Percentiles rank a stretch among this genome's conserved stretches.
Conservation (phyloP, 306 rosid species). For the Fagus crenata region DNA sequence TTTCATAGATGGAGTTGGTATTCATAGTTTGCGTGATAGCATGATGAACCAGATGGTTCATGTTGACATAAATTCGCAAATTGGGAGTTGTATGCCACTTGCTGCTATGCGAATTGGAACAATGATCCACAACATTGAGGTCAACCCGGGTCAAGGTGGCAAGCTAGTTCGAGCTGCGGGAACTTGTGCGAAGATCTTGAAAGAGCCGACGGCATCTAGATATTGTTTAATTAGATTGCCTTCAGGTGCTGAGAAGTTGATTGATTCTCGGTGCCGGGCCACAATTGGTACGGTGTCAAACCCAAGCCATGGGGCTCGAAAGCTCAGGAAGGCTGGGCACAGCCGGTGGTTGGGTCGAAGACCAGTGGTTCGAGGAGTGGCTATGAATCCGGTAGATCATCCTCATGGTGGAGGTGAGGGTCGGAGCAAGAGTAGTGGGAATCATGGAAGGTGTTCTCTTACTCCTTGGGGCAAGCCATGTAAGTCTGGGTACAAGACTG, state of each 20-base stretch:
- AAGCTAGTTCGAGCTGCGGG: slow-evolving; percentile 90
- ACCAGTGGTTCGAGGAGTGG: slow-evolving; percentile 82
- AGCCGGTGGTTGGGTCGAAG: slow-evolving; percentile 77
- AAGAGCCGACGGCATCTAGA: slow-evolving; percentile 54
- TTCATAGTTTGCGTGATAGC: slow-evolving; percentile 43
- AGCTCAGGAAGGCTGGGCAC: slow-evolving; percentile 83
- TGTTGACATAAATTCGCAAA: slow-evolving; percentile 69
- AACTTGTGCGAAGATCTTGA: slow-evolving; percentile 77
- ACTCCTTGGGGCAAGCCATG: slow-evolving; percentile 89
- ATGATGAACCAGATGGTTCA: slow-evolving; percentile 55
- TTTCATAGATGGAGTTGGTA: slow-evolving; percentile 31
- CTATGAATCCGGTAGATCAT: slow-evolving; percentile 86
- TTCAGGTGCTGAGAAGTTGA: slow-evolving; percentile 62
- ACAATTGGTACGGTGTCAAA: slow-evolving; percentile 77
- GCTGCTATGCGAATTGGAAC: slow-evolving; percentile 82
- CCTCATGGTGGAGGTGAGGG: slow-evolving; percentile 97
- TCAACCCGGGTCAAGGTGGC: slow-evolving; percentile 84
- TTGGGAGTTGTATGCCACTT: slow-evolving; percentile 87
- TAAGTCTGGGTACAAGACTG: slow-evolving; percentile 79
- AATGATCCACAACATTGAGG: slow-evolving; percentile 80
- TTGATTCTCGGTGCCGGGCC: slow-evolving; percentile 73
- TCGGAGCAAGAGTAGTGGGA: slow-evolving; percentile 72
- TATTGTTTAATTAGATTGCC: slow-evolving; percentile 67
- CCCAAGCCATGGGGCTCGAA: slow-evolving; percentile 60
- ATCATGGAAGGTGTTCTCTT: slow-evolving; percentile 49